Evolutionary conservation across 345 rosid species (phyloP), one percentile per base, ranked within the genome.

Genomic region (Alliaria petiolata): DNA sequence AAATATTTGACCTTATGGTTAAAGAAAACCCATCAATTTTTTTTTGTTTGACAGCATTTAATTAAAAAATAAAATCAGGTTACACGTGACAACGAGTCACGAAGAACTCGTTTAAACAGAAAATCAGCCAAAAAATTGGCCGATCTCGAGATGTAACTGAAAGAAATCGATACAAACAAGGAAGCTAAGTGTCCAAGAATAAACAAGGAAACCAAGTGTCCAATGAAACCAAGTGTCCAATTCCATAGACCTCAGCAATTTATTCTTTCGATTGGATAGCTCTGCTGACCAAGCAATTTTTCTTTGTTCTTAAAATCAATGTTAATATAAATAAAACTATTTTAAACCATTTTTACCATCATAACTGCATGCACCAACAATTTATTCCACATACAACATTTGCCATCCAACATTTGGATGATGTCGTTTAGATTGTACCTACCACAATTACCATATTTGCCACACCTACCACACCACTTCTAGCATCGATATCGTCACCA

Each of bases 401-500:
- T 45, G 25, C 52, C 34, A 51, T 53, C 53, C 12, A 51, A 43
- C 31, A 12, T 49, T 9, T 28, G n/a, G 62, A 52, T 42, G 55
- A 62, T 71, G 56, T 19, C 31, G 11, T 59, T 59, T 20, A 7
- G 54, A 52, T 9, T 44, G 15, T 45, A 33, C 65, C 28, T 45
- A 63, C 54, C 65, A 45, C 55, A 55, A 26, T 13, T 55, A 65
- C 77, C 65, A 45, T 64, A 45, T 26, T 13, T 55, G 56, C 77
- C 33, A 34, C 58, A 54, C 59, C 52, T 57, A 57, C 64, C 35
- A 65, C 71, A 56, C 53, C 60, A 57, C 65, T 55, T 72, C 42
- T 46, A 58, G 38, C 77, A 74, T 39, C 25, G 25, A 22, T 22
- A 22, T 22, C 71, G 60, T 65, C 66, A 31, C 52, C 59, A 56